Conservation (phyloP, 768 basidiomycete species). For the Russula compacta region DNA sequence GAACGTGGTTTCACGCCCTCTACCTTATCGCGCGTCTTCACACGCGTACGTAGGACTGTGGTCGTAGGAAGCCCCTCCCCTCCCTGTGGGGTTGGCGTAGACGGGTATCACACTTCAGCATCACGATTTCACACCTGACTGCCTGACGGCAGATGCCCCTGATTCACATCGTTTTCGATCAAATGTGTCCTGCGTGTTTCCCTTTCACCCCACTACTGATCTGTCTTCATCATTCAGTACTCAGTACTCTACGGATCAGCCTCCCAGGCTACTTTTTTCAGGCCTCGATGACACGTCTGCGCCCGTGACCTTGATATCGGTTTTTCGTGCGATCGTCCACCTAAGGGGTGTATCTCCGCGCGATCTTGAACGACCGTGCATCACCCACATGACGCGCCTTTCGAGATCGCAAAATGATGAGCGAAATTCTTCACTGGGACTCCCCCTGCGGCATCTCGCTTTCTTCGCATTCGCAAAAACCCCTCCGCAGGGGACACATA, state of each 20-base stretch:
- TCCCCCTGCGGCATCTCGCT: not conserved
- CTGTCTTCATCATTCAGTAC: not conserved
- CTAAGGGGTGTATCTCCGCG: constrained; percentile 3
- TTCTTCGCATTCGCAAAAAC: not conserved
- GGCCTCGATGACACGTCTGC: not conserved
- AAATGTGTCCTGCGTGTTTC: not conserved
- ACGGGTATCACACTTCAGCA: not conserved
- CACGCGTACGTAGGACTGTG: not conserved
- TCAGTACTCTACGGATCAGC: not conserved
- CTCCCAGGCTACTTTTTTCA: not conserved
- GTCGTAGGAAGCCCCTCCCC: not conserved
- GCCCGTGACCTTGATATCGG: not conserved
- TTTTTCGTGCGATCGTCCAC: not conserved
- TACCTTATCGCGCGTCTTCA: not conserved
- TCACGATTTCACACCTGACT: not conserved
- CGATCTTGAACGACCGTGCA: not conserved
- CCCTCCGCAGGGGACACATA: not conserved
- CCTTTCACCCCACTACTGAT: not conserved
- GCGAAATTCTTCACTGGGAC: not conserved
- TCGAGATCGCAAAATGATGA: not conserved
- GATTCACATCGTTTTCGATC: constrained; percentile 3
- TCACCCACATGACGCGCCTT: not conserved
- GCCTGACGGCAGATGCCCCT: constrained; percentile 3
- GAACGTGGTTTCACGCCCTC: not conserved
- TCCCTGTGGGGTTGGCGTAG: not conserved